A percentile compares a stretch with the other conserved stretches of the same genome.
Evolutionary conservation across 2,329 filamentous ascomycete genomes (phyloP).

Genomic region (Dothistroma septosporum): DNA sequence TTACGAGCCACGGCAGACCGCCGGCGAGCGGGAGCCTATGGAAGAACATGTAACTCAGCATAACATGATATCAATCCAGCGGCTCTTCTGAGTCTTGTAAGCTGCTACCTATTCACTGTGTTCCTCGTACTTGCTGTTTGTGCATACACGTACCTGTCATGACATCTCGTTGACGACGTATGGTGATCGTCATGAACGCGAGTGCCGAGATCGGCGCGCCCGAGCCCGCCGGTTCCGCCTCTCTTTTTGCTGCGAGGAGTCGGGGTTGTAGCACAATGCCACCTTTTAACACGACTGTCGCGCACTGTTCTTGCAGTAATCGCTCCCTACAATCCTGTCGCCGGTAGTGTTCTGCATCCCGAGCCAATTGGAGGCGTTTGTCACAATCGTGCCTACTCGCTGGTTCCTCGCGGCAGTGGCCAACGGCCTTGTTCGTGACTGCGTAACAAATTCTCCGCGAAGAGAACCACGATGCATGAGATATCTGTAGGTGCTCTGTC

Average conservation of each 20-base stretch:
- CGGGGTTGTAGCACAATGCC: background rate
- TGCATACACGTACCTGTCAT: background rate
- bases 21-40: constrained; percentile 9
- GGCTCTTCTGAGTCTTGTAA: constrained; percentile 3
- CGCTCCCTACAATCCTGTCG: background rate
- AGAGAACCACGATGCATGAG: constrained; percentile 1
- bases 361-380: background rate
- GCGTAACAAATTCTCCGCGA: background rate
- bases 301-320: background rate
- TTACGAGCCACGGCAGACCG: constrained; percentile 12
- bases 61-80: constrained; percentile 4
- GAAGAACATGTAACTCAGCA: constrained; percentile 1
- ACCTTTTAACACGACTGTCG: background rate
- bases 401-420: background rate
- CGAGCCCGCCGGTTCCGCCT: background rate
- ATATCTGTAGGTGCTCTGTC: constrained; percentile 13
- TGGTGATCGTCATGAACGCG: background rate
- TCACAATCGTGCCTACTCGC: background rate
- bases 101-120: background rate
- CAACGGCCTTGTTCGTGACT: background rate
- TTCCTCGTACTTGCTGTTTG: background rate
- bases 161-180: background rate
- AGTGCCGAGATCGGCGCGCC: background rate
- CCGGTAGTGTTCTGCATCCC: background rate
- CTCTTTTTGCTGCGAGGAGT: background rate